These are phyloP conservation scores for Phoenix roebelenii DNA, from an alignment of 176 grass and related monocot species.

Conservation along the genomic window DNA sequence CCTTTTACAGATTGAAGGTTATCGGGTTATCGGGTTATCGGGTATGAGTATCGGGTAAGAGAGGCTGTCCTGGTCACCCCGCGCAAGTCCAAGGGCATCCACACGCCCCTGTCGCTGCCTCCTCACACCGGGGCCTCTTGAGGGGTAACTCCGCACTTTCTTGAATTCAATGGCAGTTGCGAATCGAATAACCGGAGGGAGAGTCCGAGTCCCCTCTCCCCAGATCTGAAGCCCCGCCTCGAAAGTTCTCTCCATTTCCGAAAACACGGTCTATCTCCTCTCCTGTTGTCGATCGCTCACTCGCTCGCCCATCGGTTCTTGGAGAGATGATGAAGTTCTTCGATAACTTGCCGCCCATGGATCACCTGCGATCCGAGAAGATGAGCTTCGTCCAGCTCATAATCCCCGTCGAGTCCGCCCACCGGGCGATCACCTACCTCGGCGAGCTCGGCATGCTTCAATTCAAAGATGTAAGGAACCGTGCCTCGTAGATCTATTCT, in stretches of 20 bases:
- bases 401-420: conserved; percentile 80
- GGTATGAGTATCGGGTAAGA: too few relatives aligned
- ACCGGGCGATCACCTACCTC: conserved; percentile 81
- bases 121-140: too few relatives aligned
- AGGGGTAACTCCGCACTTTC: too few relatives aligned
- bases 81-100: too few relatives aligned
- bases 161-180: conserved; percentile 33
- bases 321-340: conserved; percentile 62
- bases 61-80: too few relatives aligned
- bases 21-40: too few relatives aligned
- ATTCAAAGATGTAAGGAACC: conserved; percentile 92
- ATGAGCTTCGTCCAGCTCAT: conserved; percentile 99
- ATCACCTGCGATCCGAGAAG: conserved; percentile 91
- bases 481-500: conserved; percentile 9
- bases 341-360: conserved; percentile 74
- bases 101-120: too few relatives aligned
- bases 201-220: neutral
- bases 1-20: too few relatives aligned
- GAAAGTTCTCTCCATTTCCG: neutral
- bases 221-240: conserved; percentile 37
- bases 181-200: conserved; percentile 5
- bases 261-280: conserved; percentile 4
- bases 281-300: neutral
- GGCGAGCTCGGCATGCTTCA: conserved; percentile 92
- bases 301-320: neutral